phyloP scores from a whole-genome alignment of 345 rosid species.

The Lumnitzera racemosa region DNA sequence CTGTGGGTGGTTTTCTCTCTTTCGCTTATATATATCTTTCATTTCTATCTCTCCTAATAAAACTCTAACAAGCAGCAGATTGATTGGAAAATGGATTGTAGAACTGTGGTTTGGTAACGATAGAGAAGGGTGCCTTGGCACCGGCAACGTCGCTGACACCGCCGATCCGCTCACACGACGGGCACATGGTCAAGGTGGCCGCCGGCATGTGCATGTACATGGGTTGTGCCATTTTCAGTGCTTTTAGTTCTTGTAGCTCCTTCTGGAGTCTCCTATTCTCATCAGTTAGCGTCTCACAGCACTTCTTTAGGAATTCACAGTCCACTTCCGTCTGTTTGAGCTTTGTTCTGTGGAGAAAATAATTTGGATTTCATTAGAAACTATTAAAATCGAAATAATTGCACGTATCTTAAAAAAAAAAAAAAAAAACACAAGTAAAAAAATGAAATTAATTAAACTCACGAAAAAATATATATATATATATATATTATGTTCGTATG shows the following conservation, averaged over 20 bases:
- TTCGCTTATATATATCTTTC: not conserved
- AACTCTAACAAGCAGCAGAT: conserved; percentile 65
- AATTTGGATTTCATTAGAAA: not conserved
- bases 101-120: conserved; percentile 55
- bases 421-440: not conserved
- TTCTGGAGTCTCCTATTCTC: conserved; percentile 93
- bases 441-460: too few relatives aligned
- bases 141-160: conserved; percentile 16
- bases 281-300: conserved; percentile 81
- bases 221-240: conserved; percentile 46
- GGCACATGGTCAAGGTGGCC: conserved; percentile 70
- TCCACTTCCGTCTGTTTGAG: conserved; percentile 99
- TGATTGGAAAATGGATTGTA: conserved; percentile 66
- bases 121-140: conserved; percentile 37
- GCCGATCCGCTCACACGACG: conserved; percentile 68
- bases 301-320: conserved; percentile 81
- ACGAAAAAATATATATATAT: too few relatives aligned
- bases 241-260: conserved; percentile 76
- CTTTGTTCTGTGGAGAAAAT: conserved; percentile 55
- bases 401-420: not conserved
- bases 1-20: conserved; percentile 9
- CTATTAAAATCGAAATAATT: not conserved
- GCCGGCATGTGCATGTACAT: conserved; percentile 79
- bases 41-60: conserved; percentile 10
- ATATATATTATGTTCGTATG: too few relatives aligned